These are phyloP conservation scores for Mastigamoeba balamuthi DNA, from an alignment of 78 protist species.

Conservation along the genomic window DNA sequence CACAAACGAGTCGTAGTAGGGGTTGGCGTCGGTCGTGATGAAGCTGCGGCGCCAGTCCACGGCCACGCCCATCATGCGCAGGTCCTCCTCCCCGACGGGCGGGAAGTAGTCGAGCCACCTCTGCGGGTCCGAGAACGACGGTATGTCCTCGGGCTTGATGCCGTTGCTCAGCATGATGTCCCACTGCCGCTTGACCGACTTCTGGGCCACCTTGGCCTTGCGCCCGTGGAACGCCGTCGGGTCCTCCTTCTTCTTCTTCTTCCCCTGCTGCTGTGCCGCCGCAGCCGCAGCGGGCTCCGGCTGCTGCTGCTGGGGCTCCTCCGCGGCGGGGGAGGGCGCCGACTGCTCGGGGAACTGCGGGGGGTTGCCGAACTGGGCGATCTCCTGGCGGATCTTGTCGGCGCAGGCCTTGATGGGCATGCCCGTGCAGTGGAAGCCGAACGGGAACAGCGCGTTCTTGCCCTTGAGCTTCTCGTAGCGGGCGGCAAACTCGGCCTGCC, in stretches of 20 bases:
- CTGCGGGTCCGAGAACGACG: conserved; percentile 82
- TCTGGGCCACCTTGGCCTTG: conserved; percentile 78
- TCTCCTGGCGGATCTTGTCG: conserved; percentile 70
- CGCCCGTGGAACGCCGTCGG: conserved; percentile 22
- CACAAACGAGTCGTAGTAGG: conserved; percentile 96
- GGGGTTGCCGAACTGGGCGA: conserved; percentile 70
- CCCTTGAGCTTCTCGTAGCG: conserved; percentile 91
- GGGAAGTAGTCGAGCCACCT: conserved; percentile 98
- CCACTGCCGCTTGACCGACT: conserved; percentile 77
- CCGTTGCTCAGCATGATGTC: conserved; percentile 81
- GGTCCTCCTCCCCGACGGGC: conserved; percentile 82
- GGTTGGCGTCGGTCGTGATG: conserved; percentile 97
- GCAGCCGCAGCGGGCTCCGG: background rate
- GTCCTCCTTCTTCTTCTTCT: conserved; percentile 12
- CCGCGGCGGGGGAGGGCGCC: background rate
- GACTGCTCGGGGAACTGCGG: conserved; percentile 67
- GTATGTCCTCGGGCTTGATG: conserved; percentile 85
- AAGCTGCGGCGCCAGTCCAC: conserved; percentile 98
- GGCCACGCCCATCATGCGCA: conserved; percentile 69
- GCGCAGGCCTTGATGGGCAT: conserved; percentile 98
- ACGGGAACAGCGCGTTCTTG: conserved; percentile 89
- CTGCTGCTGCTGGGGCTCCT: background rate
- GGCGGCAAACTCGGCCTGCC: conserved; percentile 94
- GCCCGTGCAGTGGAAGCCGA: conserved; percentile 99
- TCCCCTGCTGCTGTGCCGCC: background rate